These are phyloP conservation scores for Gloeopeniophorella convolvens DNA, from an alignment of 768 basidiomycete genomes.

Conservation along the genomic window DNA sequence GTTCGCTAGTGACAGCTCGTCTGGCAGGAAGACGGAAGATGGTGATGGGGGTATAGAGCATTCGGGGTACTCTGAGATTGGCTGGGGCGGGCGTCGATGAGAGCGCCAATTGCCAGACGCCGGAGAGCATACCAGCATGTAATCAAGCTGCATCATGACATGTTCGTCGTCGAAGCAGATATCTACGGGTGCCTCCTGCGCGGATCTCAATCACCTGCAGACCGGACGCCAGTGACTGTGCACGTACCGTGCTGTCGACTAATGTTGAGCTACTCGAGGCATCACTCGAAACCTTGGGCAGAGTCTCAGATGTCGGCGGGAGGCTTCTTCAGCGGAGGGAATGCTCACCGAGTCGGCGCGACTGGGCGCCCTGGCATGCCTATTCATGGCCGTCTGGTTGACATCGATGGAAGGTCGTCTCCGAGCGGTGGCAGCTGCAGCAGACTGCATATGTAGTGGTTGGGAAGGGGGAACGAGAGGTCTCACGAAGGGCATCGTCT, in stretches of 20 bases:
- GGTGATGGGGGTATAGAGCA: conserved; percentile 22
- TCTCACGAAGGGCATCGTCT: conserved; percentile 6
- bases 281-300: conserved; percentile 14
- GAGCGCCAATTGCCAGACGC: neutral
- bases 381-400: conserved; percentile 1
- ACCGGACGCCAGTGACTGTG: neutral
- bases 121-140: conserved; percentile 15
- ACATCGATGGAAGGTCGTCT: conserved; percentile 13
- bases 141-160: conserved; percentile 19
- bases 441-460: neutral
- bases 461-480: neutral
- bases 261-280: conserved; percentile 18
- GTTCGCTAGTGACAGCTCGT: conserved; percentile 14
- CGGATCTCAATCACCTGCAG: neutral
- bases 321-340: neutral
- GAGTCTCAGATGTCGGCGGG: neutral
- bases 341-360: conserved; percentile 19
- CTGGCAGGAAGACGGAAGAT: conserved; percentile 20
- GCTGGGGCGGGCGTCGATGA: conserved; percentile 13
- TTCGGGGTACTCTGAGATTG: conserved; percentile 19
- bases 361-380: conserved; percentile 13
- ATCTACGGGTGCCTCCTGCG: conserved; percentile 8
- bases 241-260: conserved; percentile 16
- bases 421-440: conserved; percentile 1
- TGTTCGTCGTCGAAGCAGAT: conserved; percentile 14